These are phyloP conservation scores for Ampelomyces quisqualis DNA, from an alignment of 2,329 filamentous ascomycete species.

Conservation along the genomic window DNA sequence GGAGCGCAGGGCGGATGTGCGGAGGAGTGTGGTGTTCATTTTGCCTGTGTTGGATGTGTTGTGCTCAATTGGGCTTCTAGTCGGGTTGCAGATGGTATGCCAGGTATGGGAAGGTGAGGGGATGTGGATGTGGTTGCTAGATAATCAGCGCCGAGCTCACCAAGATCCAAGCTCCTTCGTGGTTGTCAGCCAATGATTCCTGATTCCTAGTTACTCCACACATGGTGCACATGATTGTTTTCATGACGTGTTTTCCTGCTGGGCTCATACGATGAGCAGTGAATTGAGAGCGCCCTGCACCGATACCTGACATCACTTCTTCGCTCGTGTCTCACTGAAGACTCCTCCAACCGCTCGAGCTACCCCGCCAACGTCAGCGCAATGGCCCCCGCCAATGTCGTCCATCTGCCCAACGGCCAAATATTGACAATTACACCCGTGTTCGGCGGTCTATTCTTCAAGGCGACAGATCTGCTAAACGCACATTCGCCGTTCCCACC, in stretches of 20 bases:
- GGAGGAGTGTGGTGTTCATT: slow-evolving; percentile 78
- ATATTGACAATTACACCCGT: slow-evolving; percentile 78
- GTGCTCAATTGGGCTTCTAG: slow-evolving; percentile 23
- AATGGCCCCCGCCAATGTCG: slow-evolving; percentile 49
- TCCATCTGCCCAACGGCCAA: slow-evolving; percentile 86
- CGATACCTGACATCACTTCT: not conserved
- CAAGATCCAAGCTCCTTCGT: slow-evolving; percentile 15
- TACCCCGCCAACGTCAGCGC: slow-evolving; percentile 32
- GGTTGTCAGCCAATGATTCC: no score
- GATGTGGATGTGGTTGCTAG: slow-evolving; percentile 14
- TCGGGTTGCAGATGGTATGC: no score
- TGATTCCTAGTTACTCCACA: not conserved
- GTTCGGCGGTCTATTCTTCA: slow-evolving; percentile 91
- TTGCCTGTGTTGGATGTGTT: slow-evolving; percentile 29
- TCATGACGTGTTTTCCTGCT: slow-evolving; percentile 9
- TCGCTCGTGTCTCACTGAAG: slow-evolving; percentile 1
- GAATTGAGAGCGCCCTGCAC: slow-evolving; percentile 6
- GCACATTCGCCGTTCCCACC: slow-evolving; percentile 71
- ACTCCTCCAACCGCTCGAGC: slow-evolving; percentile 7
- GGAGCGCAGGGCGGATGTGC: slow-evolving; percentile 68
- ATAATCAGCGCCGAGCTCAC: slow-evolving; percentile 21
- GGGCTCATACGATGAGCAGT: slow-evolving; percentile 5
- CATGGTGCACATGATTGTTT: not conserved
- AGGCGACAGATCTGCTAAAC: slow-evolving; percentile 70
- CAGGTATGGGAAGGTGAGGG: slow-evolving; percentile 7